A percentile compares a stretch with the other conserved stretches of the same genome.
These are phyloP conservation scores for Penicillium pancosmium DNA, from an alignment of 495 filamentous ascomycete species.

Conservation along the genomic window DNA sequence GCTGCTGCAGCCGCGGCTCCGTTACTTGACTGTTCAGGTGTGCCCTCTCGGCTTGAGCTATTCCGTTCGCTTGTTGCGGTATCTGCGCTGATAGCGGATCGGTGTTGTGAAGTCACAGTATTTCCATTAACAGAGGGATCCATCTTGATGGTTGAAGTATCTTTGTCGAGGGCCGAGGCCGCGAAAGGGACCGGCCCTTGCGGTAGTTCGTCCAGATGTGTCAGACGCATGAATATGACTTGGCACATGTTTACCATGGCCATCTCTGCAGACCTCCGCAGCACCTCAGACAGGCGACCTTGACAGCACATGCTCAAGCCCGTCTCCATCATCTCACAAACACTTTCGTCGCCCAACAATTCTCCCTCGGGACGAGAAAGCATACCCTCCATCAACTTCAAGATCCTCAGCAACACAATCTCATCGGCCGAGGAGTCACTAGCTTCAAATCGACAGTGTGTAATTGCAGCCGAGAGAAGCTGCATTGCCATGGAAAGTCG, in stretches of 20 bases:
- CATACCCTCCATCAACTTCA: conserved; percentile 98
- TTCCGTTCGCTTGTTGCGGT: conserved; percentile 39
- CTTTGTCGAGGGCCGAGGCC: conserved; percentile 60
- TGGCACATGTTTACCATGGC: conserved; percentile 99
- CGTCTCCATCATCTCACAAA: conserved; percentile 99
- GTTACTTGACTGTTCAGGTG: conserved; percentile 40
- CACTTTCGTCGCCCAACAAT: conserved; percentile 90
- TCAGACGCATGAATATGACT: conserved; percentile 90
- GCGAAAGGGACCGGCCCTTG: conserved; percentile 56
- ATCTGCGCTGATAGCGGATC: conserved; percentile 48
- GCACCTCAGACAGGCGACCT: conserved; percentile 83
- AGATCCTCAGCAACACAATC: conserved; percentile 87
- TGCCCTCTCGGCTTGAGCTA: conserved; percentile 37
- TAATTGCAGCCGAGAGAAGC: conserved; percentile 89
- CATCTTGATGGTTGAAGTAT: conserved; percentile 69
- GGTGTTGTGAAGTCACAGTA: conserved; percentile 51
- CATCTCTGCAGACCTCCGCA: conserved; percentile 90
- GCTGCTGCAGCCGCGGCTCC: conserved; percentile 47
- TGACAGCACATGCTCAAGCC: conserved; percentile 98
- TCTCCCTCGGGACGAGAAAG: conserved; percentile 90
- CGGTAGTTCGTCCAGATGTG: conserved; percentile 73
- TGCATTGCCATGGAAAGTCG: conserved; percentile 92
- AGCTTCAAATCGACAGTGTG: conserved; percentile 96
- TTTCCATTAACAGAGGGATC: conserved; percentile 83
- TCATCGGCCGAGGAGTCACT: conserved; percentile 94